Conservation (phyloP, 2,329 filamentous ascomycete species). For the Nemania sp. region DNA sequence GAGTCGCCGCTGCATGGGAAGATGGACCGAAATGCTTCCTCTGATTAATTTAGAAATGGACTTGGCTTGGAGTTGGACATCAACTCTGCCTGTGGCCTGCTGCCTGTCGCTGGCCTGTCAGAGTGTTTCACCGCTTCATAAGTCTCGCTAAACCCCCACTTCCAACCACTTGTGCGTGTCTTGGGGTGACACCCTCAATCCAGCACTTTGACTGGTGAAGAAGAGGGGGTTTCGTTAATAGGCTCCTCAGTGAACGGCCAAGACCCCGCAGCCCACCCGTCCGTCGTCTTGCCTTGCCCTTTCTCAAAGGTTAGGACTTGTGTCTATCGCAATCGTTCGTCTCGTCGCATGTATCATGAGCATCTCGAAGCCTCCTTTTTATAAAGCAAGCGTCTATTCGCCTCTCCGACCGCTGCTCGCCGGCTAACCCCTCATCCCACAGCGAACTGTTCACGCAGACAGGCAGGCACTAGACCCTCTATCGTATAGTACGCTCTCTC, state of each 20-base stretch:
- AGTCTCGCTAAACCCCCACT: slow-evolving; percentile 5
- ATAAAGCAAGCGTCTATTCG: not conserved
- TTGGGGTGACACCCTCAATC: slow-evolving; percentile 18
- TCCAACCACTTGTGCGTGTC: slow-evolving; percentile 5
- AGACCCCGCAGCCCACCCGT: slow-evolving; percentile 21
- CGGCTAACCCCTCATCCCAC: not conserved
- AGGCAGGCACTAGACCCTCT: no score
- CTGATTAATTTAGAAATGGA: no score
- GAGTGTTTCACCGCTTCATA: slow-evolving; percentile 9
- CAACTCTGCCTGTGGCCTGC: no score
- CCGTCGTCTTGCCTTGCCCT: not conserved
- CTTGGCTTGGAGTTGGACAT: no score
- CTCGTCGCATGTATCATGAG: slow-evolving; percentile 12
- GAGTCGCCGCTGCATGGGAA: not conserved
- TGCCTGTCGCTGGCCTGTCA: not conserved
- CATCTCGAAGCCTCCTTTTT: not conserved
- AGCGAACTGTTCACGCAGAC: no score
- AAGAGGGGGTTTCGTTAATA: slow-evolving; percentile 13
- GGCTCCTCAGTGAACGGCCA: slow-evolving; percentile 11
- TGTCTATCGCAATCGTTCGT: not conserved
- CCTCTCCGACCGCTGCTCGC: not conserved
- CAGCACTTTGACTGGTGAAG: slow-evolving; percentile 22
- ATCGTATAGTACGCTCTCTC: not conserved
- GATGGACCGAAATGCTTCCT: not conserved
- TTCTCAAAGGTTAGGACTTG: slow-evolving; percentile 8